phyloP scores from a whole-genome alignment of 2,329 filamentous ascomycete species.

The Penicillium sp. region DNA sequence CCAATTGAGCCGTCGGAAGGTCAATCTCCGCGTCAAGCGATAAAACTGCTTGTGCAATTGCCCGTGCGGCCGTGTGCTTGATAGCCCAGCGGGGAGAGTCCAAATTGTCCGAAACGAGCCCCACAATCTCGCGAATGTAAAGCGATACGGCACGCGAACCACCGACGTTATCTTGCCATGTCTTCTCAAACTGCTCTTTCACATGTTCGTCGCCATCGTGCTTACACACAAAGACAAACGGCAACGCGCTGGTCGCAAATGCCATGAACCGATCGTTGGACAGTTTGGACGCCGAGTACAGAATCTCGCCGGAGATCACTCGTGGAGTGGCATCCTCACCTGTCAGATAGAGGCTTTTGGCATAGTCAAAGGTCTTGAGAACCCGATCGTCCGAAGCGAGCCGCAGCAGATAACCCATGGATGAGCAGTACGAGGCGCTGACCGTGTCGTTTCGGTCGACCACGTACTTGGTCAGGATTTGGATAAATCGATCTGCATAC shows the following conservation, averaged over 20 bases:
- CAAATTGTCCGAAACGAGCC: slow-evolving; percentile 64
- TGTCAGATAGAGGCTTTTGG: slow-evolving; percentile 72
- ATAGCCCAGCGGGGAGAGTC: slow-evolving; percentile 84
- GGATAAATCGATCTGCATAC: slow-evolving; percentile 72
- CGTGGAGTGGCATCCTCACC: slow-evolving; percentile 74
- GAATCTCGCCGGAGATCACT: slow-evolving; percentile 75
- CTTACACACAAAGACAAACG: slow-evolving; percentile 83
- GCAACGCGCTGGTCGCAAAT: slow-evolving; percentile 71
- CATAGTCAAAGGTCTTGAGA: slow-evolving; percentile 53
- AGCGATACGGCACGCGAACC: slow-evolving; percentile 76
- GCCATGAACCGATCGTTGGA: slow-evolving; percentile 84
- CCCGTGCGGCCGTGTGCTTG: slow-evolving; percentile 81
- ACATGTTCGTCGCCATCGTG: slow-evolving; percentile 82
- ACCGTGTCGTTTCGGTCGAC: slow-evolving; percentile 94
- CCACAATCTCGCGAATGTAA: slow-evolving; percentile 78
- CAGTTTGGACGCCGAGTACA: slow-evolving; percentile 78
- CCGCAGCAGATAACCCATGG: slow-evolving; percentile 79
- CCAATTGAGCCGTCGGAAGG: slow-evolving; percentile 55
- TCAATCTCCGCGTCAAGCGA: slow-evolving; percentile 61
- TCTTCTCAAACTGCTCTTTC: slow-evolving; percentile 73
- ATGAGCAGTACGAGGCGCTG: slow-evolving; percentile 80
- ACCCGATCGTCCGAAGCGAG: slow-evolving; percentile 59
- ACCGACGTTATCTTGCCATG: slow-evolving; percentile 89
- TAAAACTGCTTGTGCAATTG: slow-evolving; percentile 70
- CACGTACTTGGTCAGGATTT: slow-evolving; percentile 73